Evolutionary conservation across 176 grass and related monocot species (phyloP).

Genomic region (Paspalum notatum): DNA sequence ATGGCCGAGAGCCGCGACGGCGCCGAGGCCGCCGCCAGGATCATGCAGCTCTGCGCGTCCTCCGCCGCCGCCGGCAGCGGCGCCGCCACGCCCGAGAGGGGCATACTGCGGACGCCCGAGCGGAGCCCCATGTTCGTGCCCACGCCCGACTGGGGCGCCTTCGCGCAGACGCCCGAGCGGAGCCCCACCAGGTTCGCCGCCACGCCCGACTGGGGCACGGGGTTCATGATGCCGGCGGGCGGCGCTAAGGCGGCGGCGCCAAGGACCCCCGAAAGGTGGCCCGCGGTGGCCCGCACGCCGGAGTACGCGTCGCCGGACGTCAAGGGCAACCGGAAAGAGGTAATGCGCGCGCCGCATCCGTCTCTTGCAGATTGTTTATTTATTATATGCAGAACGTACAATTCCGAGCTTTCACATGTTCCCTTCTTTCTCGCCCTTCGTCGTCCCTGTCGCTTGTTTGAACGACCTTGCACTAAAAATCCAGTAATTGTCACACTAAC

Average conservation of each 20-base stretch:
- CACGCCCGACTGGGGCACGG: slow-evolving; percentile 51
- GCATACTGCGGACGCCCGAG: slow-evolving; percentile 40
- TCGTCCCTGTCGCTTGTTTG: background rate
- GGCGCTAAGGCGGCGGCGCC: slow-evolving; percentile 10
- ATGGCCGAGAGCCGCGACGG: slow-evolving; percentile 75
- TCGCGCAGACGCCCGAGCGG: slow-evolving; percentile 34
- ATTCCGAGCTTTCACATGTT: background rate
- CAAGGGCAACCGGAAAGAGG: slow-evolving; percentile 58
- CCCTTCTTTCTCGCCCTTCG: background rate
- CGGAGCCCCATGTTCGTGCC: slow-evolving; percentile 43
- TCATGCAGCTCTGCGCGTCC: slow-evolving; percentile 75
- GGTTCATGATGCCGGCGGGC: slow-evolving; percentile 51
- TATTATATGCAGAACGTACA: background rate
- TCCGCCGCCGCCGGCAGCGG: slow-evolving; percentile 26
- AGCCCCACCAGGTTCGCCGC: slow-evolving; percentile 54
- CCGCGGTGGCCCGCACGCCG: slow-evolving; percentile 46
- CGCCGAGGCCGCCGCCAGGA: slow-evolving; percentile 71
- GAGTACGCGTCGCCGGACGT: slow-evolving; percentile 39
- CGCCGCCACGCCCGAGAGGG: slow-evolving; percentile 46
- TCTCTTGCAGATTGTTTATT: background rate
- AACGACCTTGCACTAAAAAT: background rate
- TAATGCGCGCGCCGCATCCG: slow-evolving; percentile 42
- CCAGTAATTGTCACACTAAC: background rate
- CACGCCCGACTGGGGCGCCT: slow-evolving; percentile 48
- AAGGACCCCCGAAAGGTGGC: slow-evolving; percentile 64